Base-by-base conservation (phyloP, 768 basidiomycete species). In the Pleurotus pulmonarius region DNA sequence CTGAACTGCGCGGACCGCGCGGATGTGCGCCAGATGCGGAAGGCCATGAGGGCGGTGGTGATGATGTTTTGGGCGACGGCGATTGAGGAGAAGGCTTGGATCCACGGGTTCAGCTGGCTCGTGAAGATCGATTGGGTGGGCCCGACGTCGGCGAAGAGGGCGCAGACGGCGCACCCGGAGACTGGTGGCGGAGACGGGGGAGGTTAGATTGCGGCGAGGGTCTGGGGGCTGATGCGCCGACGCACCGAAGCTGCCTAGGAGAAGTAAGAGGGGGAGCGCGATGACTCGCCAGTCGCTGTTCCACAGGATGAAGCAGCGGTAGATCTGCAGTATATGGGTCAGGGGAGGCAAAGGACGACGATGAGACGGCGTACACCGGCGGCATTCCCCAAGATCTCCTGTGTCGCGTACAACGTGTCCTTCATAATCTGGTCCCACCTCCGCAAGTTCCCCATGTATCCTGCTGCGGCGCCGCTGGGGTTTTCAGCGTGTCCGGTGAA, bases 281-380 rank as follows among this genome's bases (percentile, higher is more conserved):
- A 62, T 34, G 12, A 65, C 26, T 9, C 34, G 12, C 46, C 45
- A 61, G 15, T 60, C 24, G 3, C 44, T 16, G 15, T 57, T 52
- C 64, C 64, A 65, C 11, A 64, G 49, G 3, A 62, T 56, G 59
- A 60, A 65, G 47, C 63, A 64, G 7, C 64, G 59, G 38, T 20
- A 20, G 1, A 20, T 20, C 20, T 20, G 20, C 3, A 20, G 20
- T 20, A 20, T 3, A 20, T 20, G 18, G 4, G 29, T 8, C 15
- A 16, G 29, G 11, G 38, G 1, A n/a, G 15, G 5, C 20, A n/a
- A 13, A 20, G 20, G 20, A 20, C 20, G 3, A 20, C 20, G 20
- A 3, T 20, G 20, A 20, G 20, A 7, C 15, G 9, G 18, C 60
- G 4, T 39, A 64, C 63, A 13, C 60, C 60, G n/a, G 58, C 62